Evolutionary conservation across 352 stramenopile genomes (phyloP).

Genomic region (Thalassiosira hispida): DNA sequence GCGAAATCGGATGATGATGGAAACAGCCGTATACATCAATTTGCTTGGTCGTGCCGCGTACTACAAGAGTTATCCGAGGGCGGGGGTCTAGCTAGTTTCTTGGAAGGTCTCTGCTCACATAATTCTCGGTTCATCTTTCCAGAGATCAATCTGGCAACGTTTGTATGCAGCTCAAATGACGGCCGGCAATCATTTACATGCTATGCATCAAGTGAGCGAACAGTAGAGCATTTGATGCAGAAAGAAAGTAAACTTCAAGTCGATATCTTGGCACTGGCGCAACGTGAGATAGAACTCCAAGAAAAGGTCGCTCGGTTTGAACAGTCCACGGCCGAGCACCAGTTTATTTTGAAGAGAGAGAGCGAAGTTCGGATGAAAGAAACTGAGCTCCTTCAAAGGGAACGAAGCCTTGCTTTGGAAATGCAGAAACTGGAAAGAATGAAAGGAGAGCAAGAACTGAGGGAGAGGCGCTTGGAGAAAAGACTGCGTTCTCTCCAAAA

Average conservation of each 20-base stretch:
- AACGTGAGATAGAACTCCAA: constrained; percentile 31
- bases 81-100: constrained; percentile 19
- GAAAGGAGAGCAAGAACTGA: constrained; percentile 26
- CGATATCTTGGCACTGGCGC: constrained; percentile 16
- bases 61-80: constrained; percentile 36
- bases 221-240: constrained; percentile 27
- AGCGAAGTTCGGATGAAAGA: constrained; percentile 32
- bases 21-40: constrained; percentile 36
- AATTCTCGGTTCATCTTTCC: constrained; percentile 39
- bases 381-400: constrained; percentile 26
- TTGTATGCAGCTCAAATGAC: constrained; percentile 6
- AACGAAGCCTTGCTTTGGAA: constrained; percentile 22
- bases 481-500: constrained; percentile 13
- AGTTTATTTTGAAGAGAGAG: constrained; percentile 38
- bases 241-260: constrained; percentile 47
- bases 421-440: constrained; percentile 28
- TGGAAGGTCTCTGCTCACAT: constrained; percentile 27
- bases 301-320: constrained; percentile 26
- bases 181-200: constrained; percentile 33
- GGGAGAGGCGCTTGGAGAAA: constrained; percentile 27
- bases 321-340: constrained; percentile 15
- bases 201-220: constrained; percentile 29
- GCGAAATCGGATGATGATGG: constrained; percentile 22
- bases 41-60: constrained; percentile 46
- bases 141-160: constrained; percentile 19